Evolutionary conservation across 768 basidiomycete species (phyloP).

Genomic region (Suillus lakei): DNA sequence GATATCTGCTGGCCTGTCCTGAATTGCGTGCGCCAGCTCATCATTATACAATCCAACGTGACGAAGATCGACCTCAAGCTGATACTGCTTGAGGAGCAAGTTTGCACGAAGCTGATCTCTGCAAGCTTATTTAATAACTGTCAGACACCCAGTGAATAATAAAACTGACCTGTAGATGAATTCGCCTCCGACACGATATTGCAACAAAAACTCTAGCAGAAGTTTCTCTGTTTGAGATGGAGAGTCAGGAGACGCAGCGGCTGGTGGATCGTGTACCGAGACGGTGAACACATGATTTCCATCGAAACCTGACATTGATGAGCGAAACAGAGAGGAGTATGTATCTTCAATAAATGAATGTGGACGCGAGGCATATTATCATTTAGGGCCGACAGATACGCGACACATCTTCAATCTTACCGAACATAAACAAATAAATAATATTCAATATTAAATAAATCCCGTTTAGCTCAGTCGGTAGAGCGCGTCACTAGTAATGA

Average conservation of each 20-base stretch:
- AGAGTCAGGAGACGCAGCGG: slow-evolving; percentile 63
- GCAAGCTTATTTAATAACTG: slow-evolving; percentile 10
- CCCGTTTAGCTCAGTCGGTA: slow-evolving; percentile 54
- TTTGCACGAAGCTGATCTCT: slow-evolving; percentile 91
- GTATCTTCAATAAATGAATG: slow-evolving; percentile 3
- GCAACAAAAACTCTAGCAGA: slow-evolving; percentile 84
- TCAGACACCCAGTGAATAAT: not conserved
- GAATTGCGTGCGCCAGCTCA: slow-evolving; percentile 89
- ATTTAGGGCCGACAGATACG: slow-evolving; percentile 37
- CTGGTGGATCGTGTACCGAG: slow-evolving; percentile 68
- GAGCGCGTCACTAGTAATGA: slow-evolving; percentile 55
- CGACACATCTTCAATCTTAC: slow-evolving; percentile 7
- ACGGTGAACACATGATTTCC: slow-evolving; percentile 81
- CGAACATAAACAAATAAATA: not conserved
- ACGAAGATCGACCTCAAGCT: slow-evolving; percentile 85
- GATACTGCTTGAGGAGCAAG: slow-evolving; percentile 84
- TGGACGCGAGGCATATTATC: not conserved
- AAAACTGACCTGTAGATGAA: slow-evolving; percentile 84
- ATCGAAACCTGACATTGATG: slow-evolving; percentile 86
- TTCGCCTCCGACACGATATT: slow-evolving; percentile 87
- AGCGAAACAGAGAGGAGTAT: slow-evolving; percentile 3
- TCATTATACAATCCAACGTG: slow-evolving; percentile 87
- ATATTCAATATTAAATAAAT: not conserved
- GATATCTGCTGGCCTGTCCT: slow-evolving; percentile 87
- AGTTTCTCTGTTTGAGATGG: slow-evolving; percentile 83